Conservation (phyloP, 306 rosid species). For the Quercus mongolica region DNA sequence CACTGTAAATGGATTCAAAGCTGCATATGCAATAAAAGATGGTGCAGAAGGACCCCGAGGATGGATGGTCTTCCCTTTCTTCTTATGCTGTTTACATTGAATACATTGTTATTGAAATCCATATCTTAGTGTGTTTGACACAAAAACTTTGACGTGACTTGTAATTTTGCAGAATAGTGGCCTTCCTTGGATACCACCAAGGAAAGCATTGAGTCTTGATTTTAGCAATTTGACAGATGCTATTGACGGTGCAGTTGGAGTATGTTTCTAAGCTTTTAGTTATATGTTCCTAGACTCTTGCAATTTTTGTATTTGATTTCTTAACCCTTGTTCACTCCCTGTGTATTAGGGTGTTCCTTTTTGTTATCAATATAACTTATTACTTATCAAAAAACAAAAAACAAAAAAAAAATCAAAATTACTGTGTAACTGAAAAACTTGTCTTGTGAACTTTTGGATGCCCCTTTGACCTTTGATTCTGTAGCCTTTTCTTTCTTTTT, state of each 20-base stretch:
- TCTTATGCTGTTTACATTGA: neutral
- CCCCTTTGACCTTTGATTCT: neutral
- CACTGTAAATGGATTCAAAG: constrained; percentile 80
- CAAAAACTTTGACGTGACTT: constrained; percentile 14
- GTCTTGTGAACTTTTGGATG: neutral
- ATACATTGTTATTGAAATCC: neutral
- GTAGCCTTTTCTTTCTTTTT: neutral
- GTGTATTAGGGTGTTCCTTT: too few relatives aligned
- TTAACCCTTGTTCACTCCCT: too few relatives aligned
- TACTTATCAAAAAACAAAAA: too few relatives aligned
- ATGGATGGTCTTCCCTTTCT: constrained; percentile 68
- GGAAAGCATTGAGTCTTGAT: constrained; percentile 50
- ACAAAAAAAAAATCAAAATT: neutral
- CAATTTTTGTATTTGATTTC: too few relatives aligned
- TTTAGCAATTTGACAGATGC: constrained; percentile 62
- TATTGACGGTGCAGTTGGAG: constrained; percentile 58
- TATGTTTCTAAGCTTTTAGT: constrained; percentile 44
- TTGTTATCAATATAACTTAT: too few relatives aligned
- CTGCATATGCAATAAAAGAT: constrained; percentile 92
- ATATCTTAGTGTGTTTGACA: neutral
- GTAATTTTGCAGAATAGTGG: constrained; percentile 65
- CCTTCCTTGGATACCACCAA: constrained; percentile 81
- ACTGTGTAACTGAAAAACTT: neutral
- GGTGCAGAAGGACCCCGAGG: constrained; percentile 98
- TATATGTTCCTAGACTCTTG: neutral